These are phyloP conservation scores for Talaromyces atroroseus DNA, from an alignment of 2,329 filamentous ascomycete genomes.

Conservation along the genomic window DNA sequence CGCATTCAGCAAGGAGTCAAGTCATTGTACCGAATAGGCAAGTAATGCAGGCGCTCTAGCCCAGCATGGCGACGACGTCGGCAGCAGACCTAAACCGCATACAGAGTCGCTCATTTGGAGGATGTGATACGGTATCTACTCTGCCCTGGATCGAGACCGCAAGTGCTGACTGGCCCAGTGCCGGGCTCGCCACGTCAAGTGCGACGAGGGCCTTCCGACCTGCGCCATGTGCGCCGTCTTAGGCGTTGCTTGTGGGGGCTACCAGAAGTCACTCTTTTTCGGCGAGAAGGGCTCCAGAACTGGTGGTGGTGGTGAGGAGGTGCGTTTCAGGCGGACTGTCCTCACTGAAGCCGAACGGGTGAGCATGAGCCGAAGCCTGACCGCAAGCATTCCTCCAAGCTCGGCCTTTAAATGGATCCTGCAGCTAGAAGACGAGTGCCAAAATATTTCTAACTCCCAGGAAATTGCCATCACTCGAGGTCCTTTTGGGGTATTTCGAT, in stretches of 20 bases:
- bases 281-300: neutral
- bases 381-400: neutral
- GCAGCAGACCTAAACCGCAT: neutral
- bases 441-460: too few species aligned
- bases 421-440: too few species aligned
- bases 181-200: neutral
- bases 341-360: neutral
- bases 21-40: too few species aligned
- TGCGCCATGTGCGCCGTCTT: neutral
- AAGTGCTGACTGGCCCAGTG: neutral
- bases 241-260: neutral
- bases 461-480: too few species aligned
- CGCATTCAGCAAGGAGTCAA: too few species aligned
- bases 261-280: neutral
- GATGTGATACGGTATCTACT: neutral
- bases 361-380: neutral
- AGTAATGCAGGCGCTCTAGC: too few species aligned
- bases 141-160: neutral
- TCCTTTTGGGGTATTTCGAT: too few species aligned
- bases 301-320: neutral
- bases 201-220: neutral
- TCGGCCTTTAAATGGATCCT: neutral
- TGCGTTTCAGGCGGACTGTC: neutral
- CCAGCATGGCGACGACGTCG: neutral
- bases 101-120: neutral